Evolutionary conservation across 495 filamentous ascomycete genomes (phyloP), one percentile per base, ranked within the genome.

Genomic region (Neurospora tetrasperma): DNA sequence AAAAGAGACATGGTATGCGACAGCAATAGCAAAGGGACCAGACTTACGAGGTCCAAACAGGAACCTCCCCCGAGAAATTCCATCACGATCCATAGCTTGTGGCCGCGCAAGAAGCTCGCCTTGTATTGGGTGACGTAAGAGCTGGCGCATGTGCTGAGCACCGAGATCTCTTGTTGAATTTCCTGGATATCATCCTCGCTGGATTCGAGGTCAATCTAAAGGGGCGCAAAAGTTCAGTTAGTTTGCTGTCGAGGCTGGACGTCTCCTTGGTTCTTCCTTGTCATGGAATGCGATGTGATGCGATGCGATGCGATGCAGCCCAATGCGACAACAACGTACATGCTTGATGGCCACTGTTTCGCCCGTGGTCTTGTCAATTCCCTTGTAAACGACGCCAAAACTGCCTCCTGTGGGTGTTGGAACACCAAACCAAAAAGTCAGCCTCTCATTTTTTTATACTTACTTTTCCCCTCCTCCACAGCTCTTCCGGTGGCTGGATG

Each of bases 41-140:
- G 43, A 54, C 79, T 70, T 88, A 96, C 94, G 85, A 98, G 79
- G 81, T 98, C 95, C 43, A 97, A 86, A 81, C 95, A 97, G 16
- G 94, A 97, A 46, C 95, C 95, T 71, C 95, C 95, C 0, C 94
- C 94, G 42, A 97, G 85, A 78, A 92, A 99, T 83, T 99, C 96
- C 96, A 99, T 99, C 69, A 99, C 94, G 78, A 99, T 99, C 96
- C 96, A 99, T 82, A 99, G 83, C 82, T 99, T 97, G 76, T 93
- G 91, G 40, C 96, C 96, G 76, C 94, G 91, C 23, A 98, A 85
- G 80, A 97, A 99, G 79, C 94, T 97, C 20, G 93, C 92, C 82
- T 94, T 95, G 86, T 99, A 99, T 77, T 97, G 93, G 41, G 96
- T 97, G 78, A 99, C 95, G 79, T 90, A 97, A 40, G 90, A 91